A percentile compares a stretch with the other conserved stretches of the same genome.
phyloP scores from a whole-genome alignment of 495 filamentous ascomycete species.

The Hypoxylon perforatum region DNA sequence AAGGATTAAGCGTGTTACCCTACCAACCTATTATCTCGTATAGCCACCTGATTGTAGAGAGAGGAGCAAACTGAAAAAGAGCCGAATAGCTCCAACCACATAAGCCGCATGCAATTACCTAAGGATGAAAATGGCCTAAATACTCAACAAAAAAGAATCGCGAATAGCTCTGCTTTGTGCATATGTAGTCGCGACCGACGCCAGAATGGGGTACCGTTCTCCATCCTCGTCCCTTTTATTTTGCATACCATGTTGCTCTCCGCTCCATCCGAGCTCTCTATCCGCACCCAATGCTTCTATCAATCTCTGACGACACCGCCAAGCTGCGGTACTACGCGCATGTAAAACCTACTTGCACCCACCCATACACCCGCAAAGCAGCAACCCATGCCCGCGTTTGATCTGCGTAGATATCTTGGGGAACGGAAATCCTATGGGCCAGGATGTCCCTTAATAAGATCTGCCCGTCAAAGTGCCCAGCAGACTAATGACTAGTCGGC shows the following conservation, averaged over 20 bases:
- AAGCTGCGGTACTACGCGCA: constrained; percentile 29
- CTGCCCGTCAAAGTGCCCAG: constrained; percentile 1
- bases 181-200: constrained; percentile 16
- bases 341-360: too few species aligned
- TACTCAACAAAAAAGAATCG: constrained; percentile 18
- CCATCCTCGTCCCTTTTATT: constrained; percentile 43
- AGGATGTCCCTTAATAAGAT: constrained; percentile 40
- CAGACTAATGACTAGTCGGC: background rate
- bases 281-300: background rate
- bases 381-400: constrained; percentile 34
- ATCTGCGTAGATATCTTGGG: constrained; percentile 36
- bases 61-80: background rate
- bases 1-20: background rate
- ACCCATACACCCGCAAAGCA: constrained; percentile 14
- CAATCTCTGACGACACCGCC: constrained; percentile 20
- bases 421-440: constrained; percentile 36
- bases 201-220: constrained; percentile 20
- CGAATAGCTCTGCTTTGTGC: too few species aligned
- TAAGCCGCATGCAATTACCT: background rate
- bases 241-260: constrained; percentile 31
- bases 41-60: background rate
- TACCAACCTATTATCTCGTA: background rate
- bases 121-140: constrained; percentile 16
- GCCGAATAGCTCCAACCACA: background rate
- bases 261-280: constrained; percentile 27